Percentiles rank a stretch among this genome's conserved stretches.
phyloP scores from a whole-genome alignment of 2,329 filamentous ascomycete species.

The Onygenales sp. region DNA sequence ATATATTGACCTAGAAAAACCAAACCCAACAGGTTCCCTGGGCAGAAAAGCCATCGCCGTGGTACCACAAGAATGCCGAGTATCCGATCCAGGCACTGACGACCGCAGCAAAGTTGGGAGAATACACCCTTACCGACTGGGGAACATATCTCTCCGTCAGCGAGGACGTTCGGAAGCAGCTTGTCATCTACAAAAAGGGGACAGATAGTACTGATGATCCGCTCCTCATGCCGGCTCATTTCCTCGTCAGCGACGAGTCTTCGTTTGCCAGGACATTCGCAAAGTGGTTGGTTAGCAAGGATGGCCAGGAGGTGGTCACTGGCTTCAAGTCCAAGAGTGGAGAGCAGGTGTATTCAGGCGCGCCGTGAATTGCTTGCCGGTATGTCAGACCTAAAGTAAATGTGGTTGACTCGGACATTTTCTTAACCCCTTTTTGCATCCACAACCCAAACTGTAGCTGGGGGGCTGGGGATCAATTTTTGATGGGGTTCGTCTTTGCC shows the following conservation, averaged over 20 bases:
- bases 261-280: background rate
- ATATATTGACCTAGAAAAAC: background rate
- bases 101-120: slow-evolving; percentile 29
- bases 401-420: too few relatives aligned
- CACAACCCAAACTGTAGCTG: too few relatives aligned
- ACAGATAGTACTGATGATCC: slow-evolving; percentile 26
- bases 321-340: background rate
- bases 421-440: too few relatives aligned
- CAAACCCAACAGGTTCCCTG: background rate
- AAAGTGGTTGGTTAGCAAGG: background rate
- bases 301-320: background rate
- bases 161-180: slow-evolving; percentile 21
- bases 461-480: too few relatives aligned
- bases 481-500: too few relatives aligned
- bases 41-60: background rate
- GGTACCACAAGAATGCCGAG: slow-evolving; percentile 8
- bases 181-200: slow-evolving; percentile 22
- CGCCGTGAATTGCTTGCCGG: background rate
- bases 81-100: slow-evolving; percentile 39
- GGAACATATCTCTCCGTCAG: slow-evolving; percentile 36
- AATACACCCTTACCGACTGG: slow-evolving; percentile 39
- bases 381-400: too few relatives aligned
- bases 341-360: background rate
- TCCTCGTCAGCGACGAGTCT: background rate
- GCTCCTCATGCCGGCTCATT: slow-evolving; percentile 35